phyloP scores from a whole-genome alignment of 208 protist species.

The Leishmania gerbilli region DNA sequence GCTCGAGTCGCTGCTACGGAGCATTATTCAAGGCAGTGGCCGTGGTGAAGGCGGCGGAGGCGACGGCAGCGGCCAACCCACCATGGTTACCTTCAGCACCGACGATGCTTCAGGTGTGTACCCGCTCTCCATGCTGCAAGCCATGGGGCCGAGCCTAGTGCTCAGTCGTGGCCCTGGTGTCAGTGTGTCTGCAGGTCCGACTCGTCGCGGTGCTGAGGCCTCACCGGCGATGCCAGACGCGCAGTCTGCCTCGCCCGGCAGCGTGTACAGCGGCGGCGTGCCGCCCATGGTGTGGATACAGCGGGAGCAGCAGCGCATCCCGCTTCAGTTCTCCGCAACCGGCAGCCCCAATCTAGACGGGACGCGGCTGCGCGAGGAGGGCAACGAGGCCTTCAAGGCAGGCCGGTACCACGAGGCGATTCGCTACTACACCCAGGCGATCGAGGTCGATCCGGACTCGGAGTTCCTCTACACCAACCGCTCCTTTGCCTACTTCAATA shows the following conservation, averaged over 20 bases:
- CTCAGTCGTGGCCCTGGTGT: background rate
- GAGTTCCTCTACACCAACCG: constrained; percentile 75
- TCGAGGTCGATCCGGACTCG: constrained; percentile 54
- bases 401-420: constrained; percentile 55
- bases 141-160: constrained; percentile 21
- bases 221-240: background rate
- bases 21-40: constrained; percentile 17
- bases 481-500: constrained; percentile 66
- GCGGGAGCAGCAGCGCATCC: constrained; percentile 59
- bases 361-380: constrained; percentile 52
- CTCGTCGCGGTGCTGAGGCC: background rate
- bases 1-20: constrained; percentile 22
- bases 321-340: constrained; percentile 26
- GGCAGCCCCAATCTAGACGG: constrained; percentile 32
- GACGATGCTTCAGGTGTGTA: constrained; percentile 9
- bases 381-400: constrained; percentile 67
- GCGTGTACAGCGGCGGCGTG: constrained; percentile 58
- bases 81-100: constrained; percentile 24
- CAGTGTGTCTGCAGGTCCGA: background rate
- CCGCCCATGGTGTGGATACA: constrained; percentile 70
- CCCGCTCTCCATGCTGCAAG: constrained; percentile 20
- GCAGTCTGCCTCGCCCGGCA: constrained; percentile 31
- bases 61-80: constrained; percentile 8
- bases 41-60: background rate
- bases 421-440: constrained; percentile 67